Conservation (phyloP, 768 basidiomycete species). For the Mycena amicta region DNA sequence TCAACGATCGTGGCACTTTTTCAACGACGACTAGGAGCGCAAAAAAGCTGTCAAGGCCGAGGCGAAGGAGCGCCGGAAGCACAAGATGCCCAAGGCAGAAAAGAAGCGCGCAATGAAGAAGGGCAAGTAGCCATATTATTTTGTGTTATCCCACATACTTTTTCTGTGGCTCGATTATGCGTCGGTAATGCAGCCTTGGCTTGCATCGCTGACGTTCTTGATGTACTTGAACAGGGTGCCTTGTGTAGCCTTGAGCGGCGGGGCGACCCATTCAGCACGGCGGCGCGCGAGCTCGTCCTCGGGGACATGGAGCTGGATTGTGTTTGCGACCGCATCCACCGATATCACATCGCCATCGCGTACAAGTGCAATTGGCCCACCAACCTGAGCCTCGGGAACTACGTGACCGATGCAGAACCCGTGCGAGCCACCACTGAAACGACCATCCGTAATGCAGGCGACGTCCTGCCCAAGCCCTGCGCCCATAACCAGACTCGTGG, state of each 20-base stretch:
- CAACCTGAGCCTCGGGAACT: slow-evolving; percentile 93
- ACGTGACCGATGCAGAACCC: slow-evolving; percentile 83
- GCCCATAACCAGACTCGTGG: slow-evolving; percentile 97
- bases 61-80: slow-evolving; percentile 83
- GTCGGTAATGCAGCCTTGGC: slow-evolving; percentile 91
- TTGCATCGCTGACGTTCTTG: slow-evolving; percentile 87
- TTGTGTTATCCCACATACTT: neutral
- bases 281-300: slow-evolving; percentile 79
- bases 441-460: slow-evolving; percentile 95
- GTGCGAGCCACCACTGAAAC: slow-evolving; percentile 91
- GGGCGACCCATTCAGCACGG: slow-evolving; percentile 74
- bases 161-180: slow-evolving; percentile 38
- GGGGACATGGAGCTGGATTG: slow-evolving; percentile 75
- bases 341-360: slow-evolving; percentile 85
- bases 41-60: slow-evolving; percentile 89
- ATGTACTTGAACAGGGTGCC: slow-evolving; percentile 90
- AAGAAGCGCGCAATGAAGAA: slow-evolving; percentile 86
- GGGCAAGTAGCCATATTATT: slow-evolving; percentile 28
- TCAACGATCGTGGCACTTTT: no score
- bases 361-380: slow-evolving; percentile 91
- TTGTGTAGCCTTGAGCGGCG: slow-evolving; percentile 79
- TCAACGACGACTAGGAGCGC: slow-evolving; percentile 63
- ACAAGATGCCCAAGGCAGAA: slow-evolving; percentile 94
- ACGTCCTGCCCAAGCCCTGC: slow-evolving; percentile 96
- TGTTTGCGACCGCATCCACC: slow-evolving; percentile 87